phyloP scores from a whole-genome alignment of 2,329 filamentous ascomycete species.

The Salinomyces thailandicus region DNA sequence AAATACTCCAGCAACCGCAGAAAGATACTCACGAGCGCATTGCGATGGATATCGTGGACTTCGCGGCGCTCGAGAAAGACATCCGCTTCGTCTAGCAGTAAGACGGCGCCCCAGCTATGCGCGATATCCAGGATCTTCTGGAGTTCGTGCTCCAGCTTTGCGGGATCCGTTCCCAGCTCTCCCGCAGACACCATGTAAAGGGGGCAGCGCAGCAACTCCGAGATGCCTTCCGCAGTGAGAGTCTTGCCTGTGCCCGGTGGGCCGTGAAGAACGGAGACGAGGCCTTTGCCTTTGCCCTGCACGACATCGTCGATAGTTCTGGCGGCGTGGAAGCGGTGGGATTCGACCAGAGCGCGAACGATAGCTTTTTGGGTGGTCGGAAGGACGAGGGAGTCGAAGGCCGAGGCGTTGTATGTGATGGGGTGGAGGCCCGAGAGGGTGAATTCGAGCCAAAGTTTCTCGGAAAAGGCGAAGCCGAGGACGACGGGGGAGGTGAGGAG shows the following conservation, averaged over 20 bases:
- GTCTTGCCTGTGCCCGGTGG: constrained; percentile 85
- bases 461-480: constrained; percentile 74
- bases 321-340: constrained; percentile 70
- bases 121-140: constrained; percentile 80
- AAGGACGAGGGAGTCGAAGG: constrained; percentile 73
- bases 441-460: constrained; percentile 87
- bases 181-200: constrained; percentile 75
- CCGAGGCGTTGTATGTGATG: constrained; percentile 73
- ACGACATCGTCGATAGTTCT: constrained; percentile 68
- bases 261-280: constrained; percentile 73
- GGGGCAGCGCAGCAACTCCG: constrained; percentile 69
- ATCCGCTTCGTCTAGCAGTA: constrained; percentile 77
- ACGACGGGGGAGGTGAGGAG: constrained; percentile 76
- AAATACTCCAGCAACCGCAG: constrained; percentile 81
- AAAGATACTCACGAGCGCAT: constrained; percentile 79
- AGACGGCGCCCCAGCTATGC: constrained; percentile 73
- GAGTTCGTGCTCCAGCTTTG: constrained; percentile 62
- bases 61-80: constrained; percentile 76
- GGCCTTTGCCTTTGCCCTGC: constrained; percentile 71
- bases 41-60: constrained; percentile 73
- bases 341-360: constrained; percentile 72
- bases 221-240: constrained; percentile 75
- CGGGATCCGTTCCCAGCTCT: constrained; percentile 69
- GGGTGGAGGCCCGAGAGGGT: constrained; percentile 67
- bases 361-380: constrained; percentile 50